phyloP scores from a whole-genome alignment of 495 filamentous ascomycete genomes.

The Aspergillus cavernicola region DNA sequence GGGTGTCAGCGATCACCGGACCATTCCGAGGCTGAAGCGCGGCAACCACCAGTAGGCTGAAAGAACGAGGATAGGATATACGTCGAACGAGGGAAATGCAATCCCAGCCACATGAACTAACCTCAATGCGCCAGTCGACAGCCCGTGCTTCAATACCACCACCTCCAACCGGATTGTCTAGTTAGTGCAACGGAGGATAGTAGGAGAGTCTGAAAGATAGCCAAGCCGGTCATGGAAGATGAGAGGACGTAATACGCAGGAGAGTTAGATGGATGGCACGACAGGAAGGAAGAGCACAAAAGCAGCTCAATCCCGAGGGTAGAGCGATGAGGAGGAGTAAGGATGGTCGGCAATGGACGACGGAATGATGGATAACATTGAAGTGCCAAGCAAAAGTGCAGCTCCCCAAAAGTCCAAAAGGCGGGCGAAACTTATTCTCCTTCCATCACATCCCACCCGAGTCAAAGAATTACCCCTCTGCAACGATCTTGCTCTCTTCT shows the following conservation, averaged over 20 bases:
- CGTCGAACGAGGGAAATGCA: conserved; percentile 12
- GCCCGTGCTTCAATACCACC: conserved; percentile 39
- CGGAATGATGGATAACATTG: background rate
- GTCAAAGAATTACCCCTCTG: conserved; percentile 2
- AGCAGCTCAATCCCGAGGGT: conserved; percentile 2
- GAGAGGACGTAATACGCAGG: background rate
- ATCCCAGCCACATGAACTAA: conserved; percentile 23
- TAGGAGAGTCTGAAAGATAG: background rate
- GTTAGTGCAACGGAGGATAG: background rate
- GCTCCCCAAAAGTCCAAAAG: conserved; percentile 2
- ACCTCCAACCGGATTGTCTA: conserved; percentile 17
- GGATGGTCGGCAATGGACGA: conserved; percentile 5
- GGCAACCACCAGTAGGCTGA: background rate
- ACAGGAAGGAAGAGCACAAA: background rate
- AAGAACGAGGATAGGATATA: conserved; percentile 7
- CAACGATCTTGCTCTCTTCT: background rate
- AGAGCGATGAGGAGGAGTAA: conserved; percentile 9
- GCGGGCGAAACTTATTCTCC: conserved; percentile 12
- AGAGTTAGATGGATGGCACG: background rate
- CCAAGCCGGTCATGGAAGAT: background rate
- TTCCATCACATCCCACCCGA: conserved; percentile 12
- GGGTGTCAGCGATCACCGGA: conserved; percentile 24
- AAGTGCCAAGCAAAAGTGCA: conserved; percentile 10
- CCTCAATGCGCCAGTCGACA: conserved; percentile 46
- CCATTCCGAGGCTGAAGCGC: conserved; percentile 13